These are phyloP conservation scores for Carpinus viminea DNA, from an alignment of 306 rosid genomes.

Conservation along the genomic window DNA sequence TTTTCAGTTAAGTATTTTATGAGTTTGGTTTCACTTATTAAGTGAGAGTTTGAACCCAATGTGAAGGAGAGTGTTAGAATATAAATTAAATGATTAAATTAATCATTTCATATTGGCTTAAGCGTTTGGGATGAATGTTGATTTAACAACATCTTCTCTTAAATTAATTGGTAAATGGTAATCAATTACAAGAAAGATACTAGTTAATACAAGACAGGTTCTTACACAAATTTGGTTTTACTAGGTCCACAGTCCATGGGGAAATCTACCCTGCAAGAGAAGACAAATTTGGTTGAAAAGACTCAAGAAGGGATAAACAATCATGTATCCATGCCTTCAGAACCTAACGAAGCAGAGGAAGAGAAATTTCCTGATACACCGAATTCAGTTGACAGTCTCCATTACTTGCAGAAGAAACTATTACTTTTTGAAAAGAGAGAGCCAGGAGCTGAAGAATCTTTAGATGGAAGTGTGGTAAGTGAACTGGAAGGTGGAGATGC, in stretches of 20 bases:
- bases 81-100: no score
- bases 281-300: conserved; percentile 28
- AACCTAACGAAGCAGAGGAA: conserved; percentile 48
- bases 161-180: not conserved
- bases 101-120: no score
- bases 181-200: conserved; percentile 4
- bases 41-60: no score
- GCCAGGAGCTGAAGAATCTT: conserved; percentile 47
- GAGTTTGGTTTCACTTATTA: no score
- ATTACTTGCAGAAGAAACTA: conserved; percentile 40
- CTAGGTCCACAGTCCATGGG: conserved; percentile 14
- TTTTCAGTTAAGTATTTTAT: no score
- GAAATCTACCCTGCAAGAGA: conserved; percentile 22
- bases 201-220: conserved; percentile 22
- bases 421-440: conserved; percentile 48
- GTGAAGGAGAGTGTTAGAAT: no score
- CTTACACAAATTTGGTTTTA: conserved; percentile 21
- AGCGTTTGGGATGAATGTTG: no score
- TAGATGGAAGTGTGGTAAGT: conserved; percentile 53
- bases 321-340: conserved; percentile 33
- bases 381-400: conserved; percentile 40
- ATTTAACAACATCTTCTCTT: not conserved
- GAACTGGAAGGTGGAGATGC: conserved; percentile 57
- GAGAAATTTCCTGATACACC: conserved; percentile 66
- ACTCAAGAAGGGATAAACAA: conserved; percentile 32